Evolutionary conservation across 768 basidiomycete species (phyloP).

Genomic region (Naganishia friedmannii): DNA sequence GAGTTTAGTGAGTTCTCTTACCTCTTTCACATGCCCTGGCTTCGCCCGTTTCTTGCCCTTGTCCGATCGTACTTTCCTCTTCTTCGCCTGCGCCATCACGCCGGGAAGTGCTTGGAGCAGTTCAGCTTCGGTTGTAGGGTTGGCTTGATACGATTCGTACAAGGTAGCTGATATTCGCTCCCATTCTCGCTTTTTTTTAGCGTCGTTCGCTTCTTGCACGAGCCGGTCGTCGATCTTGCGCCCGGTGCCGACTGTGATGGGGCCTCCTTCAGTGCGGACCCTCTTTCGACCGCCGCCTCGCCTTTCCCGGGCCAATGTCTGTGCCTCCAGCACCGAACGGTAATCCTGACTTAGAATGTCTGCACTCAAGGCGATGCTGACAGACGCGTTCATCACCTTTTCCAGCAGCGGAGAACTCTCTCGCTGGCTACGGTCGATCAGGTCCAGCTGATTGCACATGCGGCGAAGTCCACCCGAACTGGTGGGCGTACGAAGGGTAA

Average conservation of each 20-base stretch:
- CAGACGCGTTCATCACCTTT: background rate
- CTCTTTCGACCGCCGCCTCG: background rate
- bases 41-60: no score
- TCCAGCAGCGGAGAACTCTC: background rate
- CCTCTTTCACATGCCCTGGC: no score
- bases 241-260: background rate
- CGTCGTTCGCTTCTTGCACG: background rate
- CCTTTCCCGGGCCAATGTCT: background rate
- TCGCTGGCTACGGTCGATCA: no score
- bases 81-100: no score
- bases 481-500: no score
- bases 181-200: background rate
- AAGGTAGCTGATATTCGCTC: background rate
- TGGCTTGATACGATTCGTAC: no score
- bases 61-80: no score
- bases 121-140: no score
- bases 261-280: background rate
- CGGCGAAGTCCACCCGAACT: no score
- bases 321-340: background rate
- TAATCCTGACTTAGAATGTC: background rate
- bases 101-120: no score
- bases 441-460: no score
- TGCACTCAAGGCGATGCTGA: background rate
- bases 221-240: background rate
- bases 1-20: no score